Conservation (phyloP, 371 early-diverging fungal species). For the Neoconidiobolus thromboides region DNA sequence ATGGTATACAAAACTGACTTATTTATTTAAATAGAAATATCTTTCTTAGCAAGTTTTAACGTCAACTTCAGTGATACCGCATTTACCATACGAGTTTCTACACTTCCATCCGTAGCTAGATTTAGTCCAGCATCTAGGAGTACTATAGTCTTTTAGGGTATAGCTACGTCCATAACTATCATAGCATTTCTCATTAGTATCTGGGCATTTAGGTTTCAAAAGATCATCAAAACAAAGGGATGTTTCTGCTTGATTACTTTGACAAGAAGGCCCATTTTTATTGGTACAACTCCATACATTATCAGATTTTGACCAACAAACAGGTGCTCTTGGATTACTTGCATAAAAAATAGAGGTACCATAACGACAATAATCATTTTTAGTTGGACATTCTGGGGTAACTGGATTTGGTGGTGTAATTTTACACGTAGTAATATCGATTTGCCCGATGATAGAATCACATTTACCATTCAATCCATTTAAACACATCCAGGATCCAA, state of each 20-base stretch:
- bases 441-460: no score
- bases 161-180: background rate
- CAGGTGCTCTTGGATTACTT: background rate
- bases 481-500: no score
- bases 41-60: no score
- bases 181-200: background rate
- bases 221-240: no score
- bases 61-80: no score
- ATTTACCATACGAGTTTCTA: no score
- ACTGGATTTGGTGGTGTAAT: background rate
- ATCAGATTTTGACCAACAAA: background rate
- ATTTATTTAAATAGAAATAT: no score
- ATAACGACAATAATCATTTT: background rate
- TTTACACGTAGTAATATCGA: no score
- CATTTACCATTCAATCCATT: no score
- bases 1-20: no score
- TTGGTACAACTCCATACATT: conserved; percentile 22
- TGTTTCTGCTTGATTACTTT: no score
- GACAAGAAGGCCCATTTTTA: no score
- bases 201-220: background rate
- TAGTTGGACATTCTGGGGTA: background rate
- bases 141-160: background rate
- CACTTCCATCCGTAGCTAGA: background rate
- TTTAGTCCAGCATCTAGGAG: background rate
- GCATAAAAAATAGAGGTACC: background rate